Evolutionary conservation across 805 yeast species (phyloP), one percentile per base, ranked within the genome.

Genomic region (Citeromyces matritensis): DNA sequence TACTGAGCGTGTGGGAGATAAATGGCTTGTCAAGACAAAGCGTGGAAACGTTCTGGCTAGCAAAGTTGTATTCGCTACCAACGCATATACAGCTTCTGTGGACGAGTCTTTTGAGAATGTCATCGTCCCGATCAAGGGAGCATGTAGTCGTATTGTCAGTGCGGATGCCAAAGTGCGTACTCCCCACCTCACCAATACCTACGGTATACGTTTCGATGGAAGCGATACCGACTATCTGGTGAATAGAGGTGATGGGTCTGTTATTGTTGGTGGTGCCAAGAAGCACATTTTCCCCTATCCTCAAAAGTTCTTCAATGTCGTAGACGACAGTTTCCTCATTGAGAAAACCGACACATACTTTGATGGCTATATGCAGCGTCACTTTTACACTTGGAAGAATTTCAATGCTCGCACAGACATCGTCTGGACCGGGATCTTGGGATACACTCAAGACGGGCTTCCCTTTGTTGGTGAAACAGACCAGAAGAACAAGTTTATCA

Each of bases 241-340:
- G 40, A 55, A 56, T 39, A 42, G 57, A 36, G 42, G 43, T 2
- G 57, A 51, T 38, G 57, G 57, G 5, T 39, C 45, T 2, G 35
- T 50, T 10, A 38, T 50, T 12, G 50, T 45, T 33, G 57, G 57
- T 30, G 57, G 57, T 5, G 30, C 34, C 27, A 43, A 44, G 38
- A 38, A 29, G 25, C 40, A 36, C 33, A 47, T 40, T 15, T 41
- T 43, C 29, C 45, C 45, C 26, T 39, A 30, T 27, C 44, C 41
- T 21, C 42, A 47, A 14, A 19, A 23, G 9, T 29, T 23, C 25
- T 29, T 19, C 39, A 41, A 50, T 24, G 35, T 30, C 23, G 49
- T 51, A 6, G 67, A 58, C 35, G 65, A 61, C 37, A 41, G 49
- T 9, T 46, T 43, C 9, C 41, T 49, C 13, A 48, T 51, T 19